phyloP scores from a whole-genome alignment of 2,329 filamentous ascomycete genomes.

The Calonectria henricotiae region DNA sequence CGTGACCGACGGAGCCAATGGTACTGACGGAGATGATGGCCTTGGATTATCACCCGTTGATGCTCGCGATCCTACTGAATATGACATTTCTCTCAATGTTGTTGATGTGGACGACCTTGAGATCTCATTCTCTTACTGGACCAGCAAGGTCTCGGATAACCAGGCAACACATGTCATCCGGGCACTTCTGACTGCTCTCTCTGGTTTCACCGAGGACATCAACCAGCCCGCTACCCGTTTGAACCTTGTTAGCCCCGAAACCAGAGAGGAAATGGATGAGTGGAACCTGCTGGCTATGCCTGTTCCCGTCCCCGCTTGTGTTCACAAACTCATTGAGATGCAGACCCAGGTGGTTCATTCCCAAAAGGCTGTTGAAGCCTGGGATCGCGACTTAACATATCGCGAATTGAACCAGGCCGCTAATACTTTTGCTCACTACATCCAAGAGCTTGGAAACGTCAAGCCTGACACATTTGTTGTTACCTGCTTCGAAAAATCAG shows the following conservation, averaged over 20 bases:
- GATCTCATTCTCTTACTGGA: slow-evolving; percentile 13
- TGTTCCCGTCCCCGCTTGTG: background rate
- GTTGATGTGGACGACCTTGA: slow-evolving; percentile 11
- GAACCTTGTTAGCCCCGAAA: slow-evolving; percentile 8
- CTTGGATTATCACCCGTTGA: background rate
- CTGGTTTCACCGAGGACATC: slow-evolving; percentile 1
- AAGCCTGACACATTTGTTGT: slow-evolving; percentile 1
- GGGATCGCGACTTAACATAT: slow-evolving; percentile 9
- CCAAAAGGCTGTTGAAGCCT: slow-evolving; percentile 13
- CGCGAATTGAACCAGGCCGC: slow-evolving; percentile 15
- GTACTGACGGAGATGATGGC: slow-evolving; percentile 1
- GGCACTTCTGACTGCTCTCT: background rate
- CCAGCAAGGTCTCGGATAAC: slow-evolving; percentile 1
- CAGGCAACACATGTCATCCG: slow-evolving; percentile 12
- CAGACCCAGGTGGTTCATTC: slow-evolving; percentile 6
- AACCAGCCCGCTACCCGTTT: background rate
- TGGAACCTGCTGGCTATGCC: slow-evolving; percentile 18
- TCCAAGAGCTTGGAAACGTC: slow-evolving; percentile 8
- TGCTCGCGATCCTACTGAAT: background rate
- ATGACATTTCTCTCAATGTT: slow-evolving; percentile 6
- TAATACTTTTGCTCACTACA: background rate
- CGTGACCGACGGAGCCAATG: slow-evolving; percentile 5
- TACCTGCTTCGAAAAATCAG: slow-evolving; percentile 8
- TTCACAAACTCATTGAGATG: slow-evolving; percentile 16
- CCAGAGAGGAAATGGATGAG: slow-evolving; percentile 11